Base-by-base conservation (phyloP, 2,329 filamentous ascomycete species). In the Talaromyces sp. region DNA sequence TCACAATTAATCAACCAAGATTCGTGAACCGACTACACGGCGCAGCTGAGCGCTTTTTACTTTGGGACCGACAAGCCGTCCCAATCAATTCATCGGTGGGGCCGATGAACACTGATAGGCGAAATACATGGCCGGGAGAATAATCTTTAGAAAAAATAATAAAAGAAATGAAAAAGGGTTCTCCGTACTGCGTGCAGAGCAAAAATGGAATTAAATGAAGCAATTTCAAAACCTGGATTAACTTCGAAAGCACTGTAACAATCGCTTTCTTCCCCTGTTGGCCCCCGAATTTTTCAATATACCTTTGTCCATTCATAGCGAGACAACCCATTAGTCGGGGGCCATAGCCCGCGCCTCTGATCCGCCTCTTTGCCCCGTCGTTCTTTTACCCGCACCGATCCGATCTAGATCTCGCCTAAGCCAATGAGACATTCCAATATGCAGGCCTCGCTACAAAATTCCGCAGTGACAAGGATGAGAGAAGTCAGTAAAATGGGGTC, bases 381-480 rank as follows among this genome's bases (percentile, higher is more conserved):
- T 56, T 61, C 56, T 22, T 33, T 36, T 17, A 35, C 27, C 52
- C 49, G 27, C 42, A 42, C 44, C 51, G 55, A 62, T 63, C 60
- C 53, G 58, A 63, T 63, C 60, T 51, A 60, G 61, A 63, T 64
- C 50, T 16, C 29, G 4, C 27, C 32, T 16, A 39, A 19, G 6
- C 37, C 37, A 49, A 37, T 44, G 24, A n/a, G n/a, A 30, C n/a
- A 22, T 4, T 11, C n/a, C 5, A 39, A 19, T 30, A 27, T n/a
- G 19, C 22, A 8, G 16, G 9, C 29, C 44, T 62, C 60, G 61
- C 52, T 52, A 54, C 35, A 37, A 55, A 48, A 40, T 13, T 55
- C 49, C 44, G 36, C 39, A 13, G 11, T 5, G n/a, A 32, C 17
- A 24, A 36, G 27, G 24, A n/a, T 22, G 9, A 20, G 16, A 16